Conservation (phyloP, 2,329 filamentous ascomycete species). For the Paraphaeosphaeria sporulosa region DNA sequence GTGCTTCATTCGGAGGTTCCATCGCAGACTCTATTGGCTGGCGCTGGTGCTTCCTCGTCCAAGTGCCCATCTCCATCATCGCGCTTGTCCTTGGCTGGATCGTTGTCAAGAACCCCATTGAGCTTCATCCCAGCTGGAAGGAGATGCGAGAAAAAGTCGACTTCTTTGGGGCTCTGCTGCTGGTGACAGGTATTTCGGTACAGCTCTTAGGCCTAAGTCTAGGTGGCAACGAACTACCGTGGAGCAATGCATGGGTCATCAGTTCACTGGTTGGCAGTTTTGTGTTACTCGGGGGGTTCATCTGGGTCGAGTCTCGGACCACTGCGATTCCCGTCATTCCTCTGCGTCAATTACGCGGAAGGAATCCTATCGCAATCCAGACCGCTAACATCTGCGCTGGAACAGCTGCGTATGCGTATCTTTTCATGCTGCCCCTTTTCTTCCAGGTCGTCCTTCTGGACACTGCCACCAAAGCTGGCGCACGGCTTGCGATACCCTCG, state of each 20-base stretch:
- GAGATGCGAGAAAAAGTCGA: slow-evolving; percentile 64
- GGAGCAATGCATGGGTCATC: slow-evolving; percentile 53
- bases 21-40: slow-evolving; percentile 56
- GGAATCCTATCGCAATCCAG: slow-evolving; percentile 63
- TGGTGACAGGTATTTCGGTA: slow-evolving; percentile 65
- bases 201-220: slow-evolving; percentile 59
- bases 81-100: slow-evolving; percentile 63
- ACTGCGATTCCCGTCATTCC: slow-evolving; percentile 56
- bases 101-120: slow-evolving; percentile 60
- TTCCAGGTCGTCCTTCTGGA: slow-evolving; percentile 75
- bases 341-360: slow-evolving; percentile 61
- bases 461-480: slow-evolving; percentile 54
- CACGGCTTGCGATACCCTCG: slow-evolving; percentile 54
- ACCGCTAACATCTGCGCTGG: slow-evolving; percentile 22
- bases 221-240: slow-evolving; percentile 56
- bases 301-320: slow-evolving; percentile 52
- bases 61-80: slow-evolving; percentile 66
- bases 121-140: slow-evolving; percentile 34
- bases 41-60: slow-evolving; percentile 65
- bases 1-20: slow-evolving; percentile 54
- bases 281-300: slow-evolving; percentile 47
- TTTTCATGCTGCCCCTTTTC: slow-evolving; percentile 58
- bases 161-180: slow-evolving; percentile 63
- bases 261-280: slow-evolving; percentile 48
- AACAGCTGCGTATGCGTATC: slow-evolving; percentile 32